A percentile compares a stretch with the other conserved stretches of the same genome.
Conservation (phyloP, 2,329 filamentous ascomycete genomes). For the Botrytis hyacinthi region DNA sequence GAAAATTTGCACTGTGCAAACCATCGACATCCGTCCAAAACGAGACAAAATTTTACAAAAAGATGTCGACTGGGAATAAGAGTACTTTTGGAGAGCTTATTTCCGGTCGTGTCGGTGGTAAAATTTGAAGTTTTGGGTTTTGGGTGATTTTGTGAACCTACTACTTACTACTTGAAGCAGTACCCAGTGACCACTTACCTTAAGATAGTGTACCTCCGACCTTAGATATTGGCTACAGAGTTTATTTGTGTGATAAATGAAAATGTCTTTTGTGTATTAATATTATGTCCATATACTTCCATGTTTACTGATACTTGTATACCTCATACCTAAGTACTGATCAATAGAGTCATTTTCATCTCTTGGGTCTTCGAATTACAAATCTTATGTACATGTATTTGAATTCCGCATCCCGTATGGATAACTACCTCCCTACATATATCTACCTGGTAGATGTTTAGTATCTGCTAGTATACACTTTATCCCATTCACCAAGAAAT, state of each 20-base stretch:
- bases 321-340: not conserved
- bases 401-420: not conserved
- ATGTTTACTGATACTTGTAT: not conserved
- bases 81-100: not conserved
- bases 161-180: no score
- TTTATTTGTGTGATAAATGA: not conserved
- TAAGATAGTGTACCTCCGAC: no score
- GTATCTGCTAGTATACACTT: not conserved
- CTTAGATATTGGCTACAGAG: no score
- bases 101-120: not conserved
- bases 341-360: not conserved
- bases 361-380: fast-evolving
- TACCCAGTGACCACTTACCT: no score
- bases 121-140: not conserved
- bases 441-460: not conserved
- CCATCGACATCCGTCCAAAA: not conserved
- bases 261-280: not conserved
- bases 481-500: not conserved
- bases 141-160: no score
- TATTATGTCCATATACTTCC: not conserved
- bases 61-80: not conserved
- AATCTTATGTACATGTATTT: not conserved
- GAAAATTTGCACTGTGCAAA: not conserved
- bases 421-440: no score
- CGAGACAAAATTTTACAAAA: not conserved